These are phyloP conservation scores for Ceratobasidium sp. DNA, from an alignment of 1,284 basidiomycete genomes.

Conservation along the genomic window DNA sequence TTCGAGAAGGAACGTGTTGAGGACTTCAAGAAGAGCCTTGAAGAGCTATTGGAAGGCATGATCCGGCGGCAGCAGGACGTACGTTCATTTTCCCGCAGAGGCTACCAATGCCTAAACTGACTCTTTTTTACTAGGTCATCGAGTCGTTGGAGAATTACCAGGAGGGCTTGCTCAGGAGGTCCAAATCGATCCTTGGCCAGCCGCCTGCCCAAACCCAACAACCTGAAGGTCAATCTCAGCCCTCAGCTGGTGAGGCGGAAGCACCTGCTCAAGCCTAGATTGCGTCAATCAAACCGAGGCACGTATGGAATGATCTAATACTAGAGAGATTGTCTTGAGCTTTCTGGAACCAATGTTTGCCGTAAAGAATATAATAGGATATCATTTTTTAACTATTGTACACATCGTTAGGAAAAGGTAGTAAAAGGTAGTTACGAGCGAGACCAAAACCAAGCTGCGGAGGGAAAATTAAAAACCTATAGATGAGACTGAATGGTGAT, in stretches of 20 bases:
- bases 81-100: slow-evolving; percentile 47
- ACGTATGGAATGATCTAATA: not conserved
- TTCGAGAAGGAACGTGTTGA: slow-evolving; percentile 94
- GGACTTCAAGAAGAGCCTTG: slow-evolving; percentile 83
- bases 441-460: not conserved
- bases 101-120: not conserved
- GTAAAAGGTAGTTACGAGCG: not conserved
- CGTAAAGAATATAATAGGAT: slow-evolving; percentile 35
- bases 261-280: not conserved
- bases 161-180: slow-evolving; percentile 64
- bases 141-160: slow-evolving; percentile 79
- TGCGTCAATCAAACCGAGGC: too few species aligned
- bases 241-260: too few species aligned
- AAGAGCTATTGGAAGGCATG: slow-evolving; percentile 84
- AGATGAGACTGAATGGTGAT: not conserved
- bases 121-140: slow-evolving; percentile 62
- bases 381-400: slow-evolving; percentile 43
- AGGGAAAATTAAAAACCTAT: not conserved
- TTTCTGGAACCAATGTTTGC: not conserved
- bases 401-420: slow-evolving; percentile 6
- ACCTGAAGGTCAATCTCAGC: not conserved
- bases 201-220: not conserved
- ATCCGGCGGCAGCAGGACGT: slow-evolving; percentile 84
- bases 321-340: not conserved
- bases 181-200: slow-evolving; percentile 41